phyloP scores from a whole-genome alignment of 2,329 filamentous ascomycete species.

The Arthrinium puccinioides region DNA sequence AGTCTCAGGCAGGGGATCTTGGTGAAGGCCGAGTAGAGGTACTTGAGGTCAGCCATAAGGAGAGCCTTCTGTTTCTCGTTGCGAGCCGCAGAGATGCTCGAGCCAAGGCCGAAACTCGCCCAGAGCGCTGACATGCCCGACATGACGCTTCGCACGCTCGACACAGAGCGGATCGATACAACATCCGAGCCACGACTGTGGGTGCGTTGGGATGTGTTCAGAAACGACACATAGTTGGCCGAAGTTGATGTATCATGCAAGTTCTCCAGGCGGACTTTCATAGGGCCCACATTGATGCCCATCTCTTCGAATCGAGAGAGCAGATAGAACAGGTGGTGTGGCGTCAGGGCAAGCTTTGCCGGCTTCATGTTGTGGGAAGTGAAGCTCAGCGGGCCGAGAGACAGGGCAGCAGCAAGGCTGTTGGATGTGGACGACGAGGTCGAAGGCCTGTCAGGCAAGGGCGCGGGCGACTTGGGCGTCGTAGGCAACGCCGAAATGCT shows the following conservation, averaged over 20 bases:
- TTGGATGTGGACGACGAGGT: slow-evolving; percentile 64
- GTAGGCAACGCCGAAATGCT: slow-evolving; percentile 50
- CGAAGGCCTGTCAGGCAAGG: slow-evolving; percentile 51
- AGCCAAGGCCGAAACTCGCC: slow-evolving; percentile 78
- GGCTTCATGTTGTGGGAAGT: slow-evolving; percentile 81
- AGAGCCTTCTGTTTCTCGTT: slow-evolving; percentile 86
- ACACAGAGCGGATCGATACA: slow-evolving; percentile 90
- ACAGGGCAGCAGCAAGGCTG: slow-evolving; percentile 76
- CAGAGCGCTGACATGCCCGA: slow-evolving; percentile 92
- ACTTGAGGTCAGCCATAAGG: slow-evolving; percentile 81
- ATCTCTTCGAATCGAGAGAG: slow-evolving; percentile 93
- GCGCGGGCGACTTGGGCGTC: slow-evolving; percentile 46
- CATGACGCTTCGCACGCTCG: slow-evolving; percentile 95
- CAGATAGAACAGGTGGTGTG: slow-evolving; percentile 94
- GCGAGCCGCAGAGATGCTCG: slow-evolving; percentile 71
- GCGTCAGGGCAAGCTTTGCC: slow-evolving; percentile 84
- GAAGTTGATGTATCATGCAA: slow-evolving; percentile 81
- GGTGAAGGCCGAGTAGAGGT: slow-evolving; percentile 95
- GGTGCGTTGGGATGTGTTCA: slow-evolving; percentile 74
- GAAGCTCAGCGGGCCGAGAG: slow-evolving; percentile 78
- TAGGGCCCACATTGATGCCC: slow-evolving; percentile 82
- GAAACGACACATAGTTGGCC: slow-evolving; percentile 92
- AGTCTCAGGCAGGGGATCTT: slow-evolving; percentile 91
- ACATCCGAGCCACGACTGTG: slow-evolving; percentile 75
- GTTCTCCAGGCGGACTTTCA: slow-evolving; percentile 94